Evolutionary conservation across 495 filamentous ascomycete species (phyloP).

Genomic region (Annulohypoxylon stygium): DNA sequence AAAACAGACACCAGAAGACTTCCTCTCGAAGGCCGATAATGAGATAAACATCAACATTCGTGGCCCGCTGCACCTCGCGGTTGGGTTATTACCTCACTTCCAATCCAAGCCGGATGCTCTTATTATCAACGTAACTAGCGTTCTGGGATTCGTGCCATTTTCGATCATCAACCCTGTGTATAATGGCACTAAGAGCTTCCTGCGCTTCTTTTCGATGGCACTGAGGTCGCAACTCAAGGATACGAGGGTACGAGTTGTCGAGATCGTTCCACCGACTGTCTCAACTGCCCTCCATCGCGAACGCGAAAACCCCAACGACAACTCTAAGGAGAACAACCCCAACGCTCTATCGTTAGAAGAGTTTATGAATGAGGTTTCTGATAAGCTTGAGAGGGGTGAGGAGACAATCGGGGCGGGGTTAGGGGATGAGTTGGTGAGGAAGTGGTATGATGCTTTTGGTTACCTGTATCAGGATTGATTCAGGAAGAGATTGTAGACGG

Average conservation of each 20-base stretch:
- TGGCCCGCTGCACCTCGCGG: conserved; percentile 1
- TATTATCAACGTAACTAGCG: conserved; percentile 12
- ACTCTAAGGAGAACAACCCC: conserved; percentile 60
- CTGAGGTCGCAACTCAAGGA: conserved; percentile 8
- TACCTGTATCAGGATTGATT: conserved; percentile 19
- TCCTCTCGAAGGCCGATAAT: conserved; percentile 19
- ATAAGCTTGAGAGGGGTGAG: conserved; percentile 53
- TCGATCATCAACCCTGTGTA: conserved; percentile 17
- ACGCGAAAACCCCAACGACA: conserved; percentile 54
- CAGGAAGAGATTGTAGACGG: background rate
- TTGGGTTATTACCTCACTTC: conserved; percentile 13
- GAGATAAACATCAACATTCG: conserved; percentile 21
- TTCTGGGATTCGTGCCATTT: conserved; percentile 14
- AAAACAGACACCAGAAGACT: conserved; percentile 14
- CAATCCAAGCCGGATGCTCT: conserved; percentile 10
- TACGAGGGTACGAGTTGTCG: conserved; percentile 7
- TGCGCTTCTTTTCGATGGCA: conserved; percentile 13
- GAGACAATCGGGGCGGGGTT: conserved; percentile 46
- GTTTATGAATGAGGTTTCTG: conserved; percentile 58
- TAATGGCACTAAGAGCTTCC: conserved; percentile 7
- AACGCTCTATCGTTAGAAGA: conserved; percentile 57
- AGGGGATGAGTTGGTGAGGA: conserved; percentile 8
- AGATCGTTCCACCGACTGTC: conserved; percentile 43
- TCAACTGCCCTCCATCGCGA: conserved; percentile 64
- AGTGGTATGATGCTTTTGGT: conserved; percentile 13